These are phyloP conservation scores for Lasiosphaeriaceae sp. DNA, from an alignment of 495 filamentous ascomycete species.

Conservation along the genomic window DNA sequence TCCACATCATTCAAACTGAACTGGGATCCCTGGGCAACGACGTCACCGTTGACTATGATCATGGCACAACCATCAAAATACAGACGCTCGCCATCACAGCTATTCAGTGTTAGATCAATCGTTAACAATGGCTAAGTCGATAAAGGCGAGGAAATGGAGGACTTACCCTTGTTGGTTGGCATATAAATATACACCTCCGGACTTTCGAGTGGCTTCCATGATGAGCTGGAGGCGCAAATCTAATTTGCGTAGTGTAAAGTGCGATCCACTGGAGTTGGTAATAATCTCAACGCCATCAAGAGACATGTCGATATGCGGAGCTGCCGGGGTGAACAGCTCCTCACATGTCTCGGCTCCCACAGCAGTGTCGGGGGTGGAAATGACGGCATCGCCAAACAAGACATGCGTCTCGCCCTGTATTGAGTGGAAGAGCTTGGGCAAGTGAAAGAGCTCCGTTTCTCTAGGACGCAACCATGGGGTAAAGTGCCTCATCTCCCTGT, in stretches of 20 bases:
- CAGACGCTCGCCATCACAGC: slow-evolving; percentile 43
- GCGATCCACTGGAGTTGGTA: slow-evolving; percentile 70
- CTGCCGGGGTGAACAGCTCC: slow-evolving; percentile 69
- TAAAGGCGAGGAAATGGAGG: slow-evolving; percentile 44
- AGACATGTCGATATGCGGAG: slow-evolving; percentile 50
- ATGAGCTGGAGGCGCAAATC: slow-evolving; percentile 72
- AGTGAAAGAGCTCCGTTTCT: slow-evolving; percentile 65
- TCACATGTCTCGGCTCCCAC: slow-evolving; percentile 75
- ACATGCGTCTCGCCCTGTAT: slow-evolving; percentile 59
- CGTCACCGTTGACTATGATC: slow-evolving; percentile 66
- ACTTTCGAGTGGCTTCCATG: slow-evolving; percentile 66
- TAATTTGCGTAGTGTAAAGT: slow-evolving; percentile 68
- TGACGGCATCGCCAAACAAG: slow-evolving; percentile 72
- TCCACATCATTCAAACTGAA: slow-evolving; percentile 82
- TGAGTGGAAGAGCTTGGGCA: slow-evolving; percentile 61
- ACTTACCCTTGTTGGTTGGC: slow-evolving; percentile 71
- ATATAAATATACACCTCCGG: slow-evolving; percentile 69
- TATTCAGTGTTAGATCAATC: neutral
- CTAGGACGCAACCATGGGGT: slow-evolving; percentile 40
- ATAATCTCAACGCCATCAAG: slow-evolving; percentile 69
- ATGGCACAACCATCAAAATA: slow-evolving; percentile 67
- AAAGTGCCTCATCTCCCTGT: slow-evolving; percentile 66
- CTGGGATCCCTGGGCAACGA: slow-evolving; percentile 68
- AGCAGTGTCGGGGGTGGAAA: slow-evolving; percentile 67
- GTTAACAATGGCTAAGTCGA: neutral